These are phyloP conservation scores for Candida germanica DNA, from an alignment of 805 yeast genomes.

Conservation along the genomic window DNA sequence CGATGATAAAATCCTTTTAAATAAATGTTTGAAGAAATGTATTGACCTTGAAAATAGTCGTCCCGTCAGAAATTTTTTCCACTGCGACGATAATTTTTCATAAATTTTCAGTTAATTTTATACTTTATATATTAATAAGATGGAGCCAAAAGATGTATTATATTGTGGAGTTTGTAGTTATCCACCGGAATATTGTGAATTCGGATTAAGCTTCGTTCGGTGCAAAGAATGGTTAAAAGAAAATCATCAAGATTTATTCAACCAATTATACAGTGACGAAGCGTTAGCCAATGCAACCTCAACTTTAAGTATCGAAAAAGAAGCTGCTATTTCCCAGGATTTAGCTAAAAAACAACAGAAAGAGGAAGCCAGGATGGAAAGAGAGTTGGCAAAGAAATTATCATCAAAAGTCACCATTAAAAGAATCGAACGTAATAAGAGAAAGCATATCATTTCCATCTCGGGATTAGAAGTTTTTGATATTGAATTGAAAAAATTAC, in stretches of 20 bases:
- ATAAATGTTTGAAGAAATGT: conserved; percentile 56
- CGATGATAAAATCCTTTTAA: conserved; percentile 47
- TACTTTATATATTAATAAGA: conserved; percentile 4
- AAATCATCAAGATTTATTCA: conserved; percentile 54
- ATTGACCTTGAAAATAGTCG: conserved; percentile 60
- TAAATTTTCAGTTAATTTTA: conserved; percentile 1
- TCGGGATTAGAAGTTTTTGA: conserved; percentile 86
- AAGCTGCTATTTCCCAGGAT: conserved; percentile 78
- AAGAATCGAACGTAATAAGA: conserved; percentile 84
- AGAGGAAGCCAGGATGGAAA: conserved; percentile 79
- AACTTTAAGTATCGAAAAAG: conserved; percentile 68
- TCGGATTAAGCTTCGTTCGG: conserved; percentile 74
- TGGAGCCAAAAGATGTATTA: conserved; percentile 27
- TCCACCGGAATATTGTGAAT: conserved; percentile 93
- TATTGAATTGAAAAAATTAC: conserved; percentile 83
- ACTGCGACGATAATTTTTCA: conserved; percentile 23
- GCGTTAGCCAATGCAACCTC: conserved; percentile 56
- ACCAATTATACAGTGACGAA: conserved; percentile 58
- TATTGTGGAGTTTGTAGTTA: conserved; percentile 80
- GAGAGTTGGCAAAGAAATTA: conserved; percentile 74
- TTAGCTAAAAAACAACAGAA: conserved; percentile 81
- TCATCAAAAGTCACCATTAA: conserved; percentile 80
- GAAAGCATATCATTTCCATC: conserved; percentile 83
- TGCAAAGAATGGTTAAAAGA: conserved; percentile 81
- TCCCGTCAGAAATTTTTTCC: conserved; percentile 46